Evolutionary conservation across 306 rosid species (phyloP).

Genomic region (Fragaria nilgerrensis): DNA sequence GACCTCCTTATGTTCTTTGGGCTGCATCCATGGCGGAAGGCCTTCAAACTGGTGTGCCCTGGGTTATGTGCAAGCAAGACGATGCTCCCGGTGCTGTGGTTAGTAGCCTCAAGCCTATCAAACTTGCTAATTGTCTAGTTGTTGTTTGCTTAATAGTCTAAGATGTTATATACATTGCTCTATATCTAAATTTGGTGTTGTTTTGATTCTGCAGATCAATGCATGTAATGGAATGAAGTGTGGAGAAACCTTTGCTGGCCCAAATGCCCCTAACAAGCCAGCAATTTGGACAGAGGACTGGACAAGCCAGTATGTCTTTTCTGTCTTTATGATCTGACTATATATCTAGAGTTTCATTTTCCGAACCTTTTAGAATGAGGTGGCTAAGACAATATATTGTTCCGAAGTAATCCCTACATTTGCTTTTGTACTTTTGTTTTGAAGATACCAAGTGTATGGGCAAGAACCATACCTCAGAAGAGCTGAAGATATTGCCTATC

Average conservation of each 20-base stretch:
- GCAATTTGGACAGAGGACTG: conserved; percentile 90
- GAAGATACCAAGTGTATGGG: conserved; percentile 34
- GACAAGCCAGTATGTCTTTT: conserved; percentile 73
- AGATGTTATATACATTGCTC: background rate
- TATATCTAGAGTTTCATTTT: background rate
- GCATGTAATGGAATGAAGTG: conserved; percentile 74
- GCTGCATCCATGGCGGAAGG: conserved; percentile 80
- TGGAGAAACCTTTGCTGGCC: conserved; percentile 72
- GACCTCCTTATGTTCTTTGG: conserved; percentile 70
- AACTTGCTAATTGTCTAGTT: background rate
- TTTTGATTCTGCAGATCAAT: conserved; percentile 46
- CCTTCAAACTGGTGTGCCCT: conserved; percentile 83
- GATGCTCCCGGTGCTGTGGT: conserved; percentile 93
- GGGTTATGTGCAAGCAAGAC: conserved; percentile 89
- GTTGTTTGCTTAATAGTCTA: background rate
- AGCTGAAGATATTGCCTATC: conserved; percentile 36
- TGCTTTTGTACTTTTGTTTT: background rate
- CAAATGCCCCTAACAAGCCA: conserved; percentile 85
- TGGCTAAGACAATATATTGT: background rate
- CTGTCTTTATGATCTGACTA: background rate
- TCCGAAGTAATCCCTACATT: background rate
- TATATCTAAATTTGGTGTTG: background rate
- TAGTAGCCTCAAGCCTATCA: conserved; percentile 18
- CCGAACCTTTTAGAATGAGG: background rate
- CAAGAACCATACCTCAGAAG: conserved; percentile 25